These are phyloP conservation scores for Spergularia bocconei DNA, from an alignment of 148 eudicot species.

Conservation along the genomic window DNA sequence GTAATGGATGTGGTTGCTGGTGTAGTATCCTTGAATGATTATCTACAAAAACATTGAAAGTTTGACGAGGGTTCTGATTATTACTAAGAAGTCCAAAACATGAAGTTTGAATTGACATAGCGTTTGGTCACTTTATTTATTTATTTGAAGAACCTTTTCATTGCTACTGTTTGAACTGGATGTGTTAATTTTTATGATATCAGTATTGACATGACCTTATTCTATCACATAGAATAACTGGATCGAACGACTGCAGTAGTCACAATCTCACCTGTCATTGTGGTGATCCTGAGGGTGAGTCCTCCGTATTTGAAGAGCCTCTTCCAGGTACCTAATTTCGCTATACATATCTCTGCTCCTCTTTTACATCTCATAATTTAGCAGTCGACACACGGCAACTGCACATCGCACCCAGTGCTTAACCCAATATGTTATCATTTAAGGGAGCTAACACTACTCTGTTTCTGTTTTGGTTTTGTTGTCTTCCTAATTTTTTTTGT, in stretches of 20 bases:
- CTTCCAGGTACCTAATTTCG: constrained; percentile 48
- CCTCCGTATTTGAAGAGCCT: constrained; percentile 36
- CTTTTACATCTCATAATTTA: neutral
- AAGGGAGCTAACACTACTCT: neutral
- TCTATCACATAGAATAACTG: constrained; percentile 47
- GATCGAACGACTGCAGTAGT: constrained; percentile 37
- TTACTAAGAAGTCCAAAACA: neutral
- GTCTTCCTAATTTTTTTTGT: neutral
- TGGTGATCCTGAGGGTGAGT: constrained; percentile 45
- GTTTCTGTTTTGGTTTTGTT: neutral
- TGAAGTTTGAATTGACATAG: neutral
- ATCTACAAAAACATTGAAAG: too few relatives aligned
- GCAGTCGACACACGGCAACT: neutral
- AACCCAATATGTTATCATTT: neutral
- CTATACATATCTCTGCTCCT: neutral
- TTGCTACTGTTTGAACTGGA: neutral
- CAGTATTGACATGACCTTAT: neutral
- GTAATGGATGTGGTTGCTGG: too few relatives aligned
- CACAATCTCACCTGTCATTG: constrained; percentile 46
- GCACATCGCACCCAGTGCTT: neutral
- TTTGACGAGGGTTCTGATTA: too few relatives aligned
- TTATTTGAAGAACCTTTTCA: neutral
- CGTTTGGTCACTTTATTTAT: neutral
- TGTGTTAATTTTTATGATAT: neutral
- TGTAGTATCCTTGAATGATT: too few relatives aligned